Evolutionary conservation across 2,329 filamentous ascomycete genomes (phyloP), one percentile per base, ranked within the genome.

Genomic region (Epichloe baconii): DNA sequence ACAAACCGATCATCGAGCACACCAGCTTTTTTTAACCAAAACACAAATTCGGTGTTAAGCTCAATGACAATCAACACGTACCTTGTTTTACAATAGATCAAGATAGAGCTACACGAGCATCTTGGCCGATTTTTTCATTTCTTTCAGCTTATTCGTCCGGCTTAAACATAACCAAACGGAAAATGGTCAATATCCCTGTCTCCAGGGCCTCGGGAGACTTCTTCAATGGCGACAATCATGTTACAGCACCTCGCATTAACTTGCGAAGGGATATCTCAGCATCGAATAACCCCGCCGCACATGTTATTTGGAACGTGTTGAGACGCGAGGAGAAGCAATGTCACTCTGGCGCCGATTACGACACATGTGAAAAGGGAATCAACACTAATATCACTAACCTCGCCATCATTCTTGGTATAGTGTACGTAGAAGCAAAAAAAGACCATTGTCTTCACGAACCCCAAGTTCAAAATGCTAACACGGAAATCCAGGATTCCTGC

Each of bases 401-500:
- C 43, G 78, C 83, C 6, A 84, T 93, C 56, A 75, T 78, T 41
- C 68, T 90, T 4, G 83, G 82, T 61, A 75, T 86, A 55, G 75
- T 78, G 84, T 89, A 80, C 72, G 85, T 79, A 49, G 31, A 26
- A 26, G 23, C 23, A 26, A 4, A 19, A 42, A 12, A 26, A 17
- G 17, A 4, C 4, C 8, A 31, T 31, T 11, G 31, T 11, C 31
- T 31, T 4, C 31, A 11, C 10, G 10, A 31, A 10, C 1, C 31
- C 31, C 31, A n/a, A 19, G 12, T 15, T n/a, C 12, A 14, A 44
- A 12, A 23, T 26, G 47, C 50, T 52, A 48, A 54, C 40, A 7
- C 6, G 41, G 31, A 44, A 49, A 46, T 48, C 5, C 62, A 96
- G 90, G 42, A 80, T 97, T 50, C 90, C 93, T 1, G 63, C 95